Base-by-base conservation (phyloP, 1,284 basidiomycete genomes). In the Cryptococcus floricola region DNA sequence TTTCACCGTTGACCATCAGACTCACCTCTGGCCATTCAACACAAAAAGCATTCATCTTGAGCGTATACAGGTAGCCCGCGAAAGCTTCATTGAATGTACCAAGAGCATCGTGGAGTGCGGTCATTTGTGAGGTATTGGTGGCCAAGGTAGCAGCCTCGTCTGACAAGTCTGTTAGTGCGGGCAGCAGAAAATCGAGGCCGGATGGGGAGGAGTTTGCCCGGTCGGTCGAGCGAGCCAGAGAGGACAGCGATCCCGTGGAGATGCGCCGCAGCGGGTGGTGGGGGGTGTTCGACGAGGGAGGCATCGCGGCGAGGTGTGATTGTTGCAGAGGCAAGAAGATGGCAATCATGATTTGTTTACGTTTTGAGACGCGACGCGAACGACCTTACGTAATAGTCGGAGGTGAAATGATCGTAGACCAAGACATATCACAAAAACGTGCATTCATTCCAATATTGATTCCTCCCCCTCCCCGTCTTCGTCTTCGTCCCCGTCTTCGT, bases 41-140 rank as follows among this genome's bases (percentile, higher is more conserved):
- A 28, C 91, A 93, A 61, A 94, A 84, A 1, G 91, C 87, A 69
- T 95, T 94, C 90, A 96, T 95, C 72, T 91, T 88, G 83, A 96
- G 85, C 10, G 87, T 86, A 73, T 93, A 94, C 18, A 96, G 77
- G 81, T 87, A 94, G 72, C 89, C 91, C 10, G 91, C 87, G 70
- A 97, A 97, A 41, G 86, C 86, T 73, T 97, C 93, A 71, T 96
- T 95, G 80, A 97, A 96, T 12, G 84, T 85, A 5, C 84, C 83
- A 48, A 97, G 81, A 18, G 89, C 86, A 49, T 86, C 80, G 70
- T 88, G 85, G 55, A 96, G 82, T 23, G 80, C 79, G 54, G 83
- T 82, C 64, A 96, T 80, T 23, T 82, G 83, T 59, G 87, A 83
- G 1, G 91, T 77, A 73, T 93, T 93, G 18, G 83, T 77, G 50